A percentile compares a stretch with the other conserved stretches of the same genome.
Evolutionary conservation across 139 green algal species (phyloP).

Genomic region (Edaphochlamys debaryana): DNA sequence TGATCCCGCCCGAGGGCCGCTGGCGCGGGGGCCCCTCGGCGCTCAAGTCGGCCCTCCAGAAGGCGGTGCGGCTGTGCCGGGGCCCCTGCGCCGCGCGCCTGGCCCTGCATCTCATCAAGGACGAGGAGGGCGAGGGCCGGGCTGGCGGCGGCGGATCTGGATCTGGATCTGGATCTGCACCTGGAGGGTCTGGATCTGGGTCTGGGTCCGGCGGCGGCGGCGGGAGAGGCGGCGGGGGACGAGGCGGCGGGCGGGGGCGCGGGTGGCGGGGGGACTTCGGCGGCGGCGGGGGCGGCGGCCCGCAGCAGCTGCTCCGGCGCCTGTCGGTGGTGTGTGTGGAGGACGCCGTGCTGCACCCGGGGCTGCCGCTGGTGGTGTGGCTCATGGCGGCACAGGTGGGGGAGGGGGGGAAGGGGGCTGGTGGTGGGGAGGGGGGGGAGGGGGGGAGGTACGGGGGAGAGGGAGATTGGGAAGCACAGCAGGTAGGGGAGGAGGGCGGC

Average conservation of each 20-base stretch:
- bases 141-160: not conserved
- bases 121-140: slow-evolving; percentile 18
- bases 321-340: slow-evolving; percentile 68
- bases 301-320: slow-evolving; percentile 57
- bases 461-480: not conserved
- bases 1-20: slow-evolving; percentile 35
- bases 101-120: slow-evolving; percentile 57
- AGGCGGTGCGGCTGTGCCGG: slow-evolving; percentile 60
- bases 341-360: slow-evolving; percentile 68
- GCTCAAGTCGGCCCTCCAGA: slow-evolving; percentile 72
- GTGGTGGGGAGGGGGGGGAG: not conserved
- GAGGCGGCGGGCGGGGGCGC: not conserved
- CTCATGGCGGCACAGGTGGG: slow-evolving; percentile 61
- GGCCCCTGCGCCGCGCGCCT: slow-evolving; percentile 39
- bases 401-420: too few species aligned
- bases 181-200: too few species aligned
- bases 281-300: not conserved
- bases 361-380: slow-evolving; percentile 66
- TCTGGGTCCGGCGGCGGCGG: not conserved
- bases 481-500: too few species aligned
- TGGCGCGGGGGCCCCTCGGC: slow-evolving; percentile 37
- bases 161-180: too few species aligned
- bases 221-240: too few species aligned
- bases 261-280: not conserved
- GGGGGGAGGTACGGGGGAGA: not conserved